Evolutionary conservation across 306 rosid species (phyloP).

Genomic region (Cajanus cajan): DNA sequence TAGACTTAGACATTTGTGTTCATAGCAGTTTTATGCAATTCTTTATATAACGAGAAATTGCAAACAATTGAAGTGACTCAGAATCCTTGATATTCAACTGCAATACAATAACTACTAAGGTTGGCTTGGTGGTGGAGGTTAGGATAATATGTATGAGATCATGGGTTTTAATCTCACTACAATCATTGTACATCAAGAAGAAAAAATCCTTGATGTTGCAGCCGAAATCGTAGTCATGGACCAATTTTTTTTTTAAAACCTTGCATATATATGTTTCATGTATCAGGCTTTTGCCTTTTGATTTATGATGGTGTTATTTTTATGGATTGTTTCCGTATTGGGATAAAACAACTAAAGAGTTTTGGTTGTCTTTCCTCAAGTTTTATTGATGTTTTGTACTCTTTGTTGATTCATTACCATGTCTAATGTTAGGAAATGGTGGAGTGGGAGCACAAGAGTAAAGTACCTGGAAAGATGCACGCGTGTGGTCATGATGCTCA

Average conservation of each 20-base stretch:
- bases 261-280: not conserved
- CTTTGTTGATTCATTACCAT: not conserved
- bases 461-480: conserved; percentile 83
- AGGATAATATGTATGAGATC: too few species aligned
- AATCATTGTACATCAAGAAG: too few species aligned
- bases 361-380: not conserved
- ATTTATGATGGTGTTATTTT: not conserved
- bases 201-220: too few species aligned
- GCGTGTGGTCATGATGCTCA: conserved; percentile 97
- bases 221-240: too few species aligned
- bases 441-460: conserved; percentile 96
- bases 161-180: too few species aligned
- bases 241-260: too few species aligned
- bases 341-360: not conserved
- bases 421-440: conserved; percentile 64
- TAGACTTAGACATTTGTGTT: too few species aligned
- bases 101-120: too few species aligned
- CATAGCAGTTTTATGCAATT: not conserved
- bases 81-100: too few species aligned
- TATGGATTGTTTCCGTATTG: not conserved
- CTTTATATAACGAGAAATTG: not conserved
- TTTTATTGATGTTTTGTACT: not conserved
- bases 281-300: not conserved
- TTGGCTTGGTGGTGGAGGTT: too few species aligned
- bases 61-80: too few species aligned